Evolutionary conservation across 2,329 filamentous ascomycete species (phyloP).

Genomic region (Ophiocordyceps robertsii): DNA sequence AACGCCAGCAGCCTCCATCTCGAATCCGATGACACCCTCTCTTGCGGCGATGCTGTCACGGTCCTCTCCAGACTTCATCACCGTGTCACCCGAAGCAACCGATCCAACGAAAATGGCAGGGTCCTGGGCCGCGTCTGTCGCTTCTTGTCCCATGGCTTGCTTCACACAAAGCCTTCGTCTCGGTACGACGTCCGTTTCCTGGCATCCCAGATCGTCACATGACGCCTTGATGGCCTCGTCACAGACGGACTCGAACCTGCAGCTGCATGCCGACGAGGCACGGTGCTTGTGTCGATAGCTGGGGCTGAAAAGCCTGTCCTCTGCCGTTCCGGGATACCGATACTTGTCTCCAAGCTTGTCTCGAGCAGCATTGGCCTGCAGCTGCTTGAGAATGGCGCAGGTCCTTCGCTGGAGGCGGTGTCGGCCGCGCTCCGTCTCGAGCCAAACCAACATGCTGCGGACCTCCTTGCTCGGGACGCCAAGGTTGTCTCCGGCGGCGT

Average conservation of each 20-base stretch:
- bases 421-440: conserved; percentile 7
- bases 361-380: conserved; percentile 6
- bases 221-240: conserved; percentile 6
- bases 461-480: conserved; percentile 14
- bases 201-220: conserved; percentile 15
- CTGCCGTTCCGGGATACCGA: conserved; percentile 9
- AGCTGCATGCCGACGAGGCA: conserved; percentile 2
- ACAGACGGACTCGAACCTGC: conserved; percentile 7
- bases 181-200: conserved; percentile 4
- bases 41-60: conserved; percentile 18
- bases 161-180: conserved; percentile 1
- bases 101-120: conserved; percentile 22
- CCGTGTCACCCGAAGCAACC: conserved; percentile 22
- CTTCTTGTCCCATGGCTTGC: background rate
- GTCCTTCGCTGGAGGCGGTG: conserved; percentile 4
- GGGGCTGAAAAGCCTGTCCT: conserved; percentile 14
- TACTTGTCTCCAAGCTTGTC: conserved; percentile 5
- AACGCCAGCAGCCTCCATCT: conserved; percentile 19
- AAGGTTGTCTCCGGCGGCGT: conserved; percentile 12
- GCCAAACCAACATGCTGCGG: conserved; percentile 9
- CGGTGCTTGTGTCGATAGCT: conserved; percentile 16
- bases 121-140: conserved; percentile 5
- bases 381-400: conserved; percentile 2
- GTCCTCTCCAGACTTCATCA: conserved; percentile 22
- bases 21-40: conserved; percentile 14